These are phyloP conservation scores for Amanita muscaria DNA, from an alignment of 768 basidiomycete species.

Conservation along the genomic window DNA sequence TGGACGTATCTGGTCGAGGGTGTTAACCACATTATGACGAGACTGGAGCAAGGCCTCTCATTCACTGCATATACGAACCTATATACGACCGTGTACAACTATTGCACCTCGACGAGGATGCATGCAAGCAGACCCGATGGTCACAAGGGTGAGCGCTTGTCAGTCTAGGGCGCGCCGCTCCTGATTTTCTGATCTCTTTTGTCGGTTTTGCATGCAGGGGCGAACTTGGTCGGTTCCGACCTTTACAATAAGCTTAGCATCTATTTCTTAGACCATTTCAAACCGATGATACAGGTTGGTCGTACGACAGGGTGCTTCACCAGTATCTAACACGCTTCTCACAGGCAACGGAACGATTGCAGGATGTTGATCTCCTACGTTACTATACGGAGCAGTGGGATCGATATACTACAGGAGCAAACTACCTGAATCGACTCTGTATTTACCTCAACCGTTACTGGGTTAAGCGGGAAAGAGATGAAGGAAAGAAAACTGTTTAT, in stretches of 20 bases:
- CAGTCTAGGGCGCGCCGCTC: conserved; percentile 24
- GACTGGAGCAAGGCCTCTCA: conserved; percentile 75
- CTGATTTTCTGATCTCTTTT: too few relatives aligned
- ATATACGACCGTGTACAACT: conserved; percentile 95
- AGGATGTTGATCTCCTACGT: conserved; percentile 84
- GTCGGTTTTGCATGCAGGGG: conserved; percentile 56
- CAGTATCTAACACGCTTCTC: conserved; percentile 13
- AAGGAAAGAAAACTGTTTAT: conserved; percentile 93
- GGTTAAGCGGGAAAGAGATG: conserved; percentile 98
- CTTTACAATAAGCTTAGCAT: conserved; percentile 88
- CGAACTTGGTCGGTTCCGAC: conserved; percentile 96
- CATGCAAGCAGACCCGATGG: conserved; percentile 45
- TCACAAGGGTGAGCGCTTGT: conserved; percentile 53
- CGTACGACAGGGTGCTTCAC: background rate
- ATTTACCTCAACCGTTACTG: conserved; percentile 98
- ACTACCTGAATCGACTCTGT: conserved; percentile 94
- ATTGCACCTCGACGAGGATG: conserved; percentile 90
- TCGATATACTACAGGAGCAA: conserved; percentile 93
- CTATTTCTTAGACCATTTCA: conserved; percentile 84
- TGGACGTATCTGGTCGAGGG: conserved; percentile 80
- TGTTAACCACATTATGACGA: conserved; percentile 90
- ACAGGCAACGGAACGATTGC: conserved; percentile 72
- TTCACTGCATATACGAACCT: conserved; percentile 64
- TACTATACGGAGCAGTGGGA: conserved; percentile 96
- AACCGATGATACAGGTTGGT: conserved; percentile 47